Base-by-base conservation (phyloP, 2,329 filamentous ascomycete genomes). In the Torrubiella hemipterigena region DNA sequence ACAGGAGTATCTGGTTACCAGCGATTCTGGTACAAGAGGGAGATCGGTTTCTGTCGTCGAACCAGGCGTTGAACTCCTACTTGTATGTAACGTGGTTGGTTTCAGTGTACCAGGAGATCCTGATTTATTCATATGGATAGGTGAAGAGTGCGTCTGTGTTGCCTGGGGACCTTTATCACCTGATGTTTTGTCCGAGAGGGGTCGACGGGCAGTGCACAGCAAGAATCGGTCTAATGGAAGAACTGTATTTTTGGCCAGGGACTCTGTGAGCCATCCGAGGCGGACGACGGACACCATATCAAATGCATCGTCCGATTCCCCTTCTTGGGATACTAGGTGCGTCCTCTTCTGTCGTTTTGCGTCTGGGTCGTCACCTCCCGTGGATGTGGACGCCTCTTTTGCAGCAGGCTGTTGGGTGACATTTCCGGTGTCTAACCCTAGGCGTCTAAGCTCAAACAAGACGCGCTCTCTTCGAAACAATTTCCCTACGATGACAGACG, bases 401-500 rank as follows among this genome's bases (percentile, higher is more conserved):
- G n/a, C n/a, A n/a, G n/a, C n/a, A n/a, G n/a, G n/a, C n/a, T n/a
- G n/a, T n/a, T n/a, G n/a, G n/a, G n/a, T n/a, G n/a, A n/a, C n/a
- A n/a, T n/a, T n/a, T n/a, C 71, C 61, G 0, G 75, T 74, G 24
- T 55, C 50, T 3, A 94, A 43, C 11, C 74, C 77, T 27, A 73
- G 67, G 6, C 72, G 67, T 32, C 83, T 68, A 38, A 96, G 59
- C 54, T 96, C 89, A 43, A 93, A 77, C 28, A 71, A 64, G 1
- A 84, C 84, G 13, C 89, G 69, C 44, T 74, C 69, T 40, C 72
- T 77, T 33, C 73, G 77, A 1, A 65, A 65, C 20, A 93, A 67
- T 41, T 77, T 83, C 3, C 81, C 85, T 18, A 96, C 51, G 3
- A 94, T 63, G 4, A 95, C 53, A 5, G 70, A 64, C 1, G 85